Evolutionary conservation across 2,329 filamentous ascomycete genomes (phyloP).

Genomic region (Pseudopithomyces chartarum): DNA sequence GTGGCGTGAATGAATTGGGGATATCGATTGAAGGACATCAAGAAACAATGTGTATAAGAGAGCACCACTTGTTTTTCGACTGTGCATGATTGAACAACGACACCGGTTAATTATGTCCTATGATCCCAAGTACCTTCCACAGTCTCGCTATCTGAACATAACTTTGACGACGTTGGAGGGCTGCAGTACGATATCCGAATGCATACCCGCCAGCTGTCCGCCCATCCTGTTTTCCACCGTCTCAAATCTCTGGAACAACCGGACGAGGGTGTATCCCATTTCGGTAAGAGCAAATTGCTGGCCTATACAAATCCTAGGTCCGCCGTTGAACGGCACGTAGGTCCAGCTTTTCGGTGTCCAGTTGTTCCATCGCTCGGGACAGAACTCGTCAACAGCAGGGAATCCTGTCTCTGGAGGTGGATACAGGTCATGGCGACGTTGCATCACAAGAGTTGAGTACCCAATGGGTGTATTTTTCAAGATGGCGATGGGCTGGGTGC

Average conservation of each 20-base stretch:
- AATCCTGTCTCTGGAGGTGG: conserved; percentile 46
- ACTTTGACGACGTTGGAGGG: conserved; percentile 49
- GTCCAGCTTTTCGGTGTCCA: conserved; percentile 58
- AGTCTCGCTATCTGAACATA: conserved; percentile 33
- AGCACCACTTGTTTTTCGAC: neutral
- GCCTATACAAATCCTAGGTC: conserved; percentile 56
- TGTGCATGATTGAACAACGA: neutral
- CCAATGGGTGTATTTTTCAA: conserved; percentile 51
- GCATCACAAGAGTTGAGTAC: conserved; percentile 56
- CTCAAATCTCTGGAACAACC: conserved; percentile 52
- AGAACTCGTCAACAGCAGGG: conserved; percentile 49
- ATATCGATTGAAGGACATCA: no score
- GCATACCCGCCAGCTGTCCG: conserved; percentile 45
- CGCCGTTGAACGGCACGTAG: conserved; percentile 55
- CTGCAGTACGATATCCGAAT: conserved; percentile 56
- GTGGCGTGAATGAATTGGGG: no score
- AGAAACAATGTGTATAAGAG: no score
- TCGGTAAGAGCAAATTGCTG: conserved; percentile 59
- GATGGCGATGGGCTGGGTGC: conserved; percentile 51
- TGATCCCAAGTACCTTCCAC: neutral
- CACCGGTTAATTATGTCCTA: neutral
- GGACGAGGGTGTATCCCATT: conserved; percentile 55
- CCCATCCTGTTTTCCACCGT: conserved; percentile 48
- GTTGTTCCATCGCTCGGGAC: conserved; percentile 56
- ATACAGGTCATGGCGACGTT: conserved; percentile 56